Base-by-base conservation (phyloP, 2,329 filamentous ascomycete species). In the Purpureocillium takamizusanense region DNA sequence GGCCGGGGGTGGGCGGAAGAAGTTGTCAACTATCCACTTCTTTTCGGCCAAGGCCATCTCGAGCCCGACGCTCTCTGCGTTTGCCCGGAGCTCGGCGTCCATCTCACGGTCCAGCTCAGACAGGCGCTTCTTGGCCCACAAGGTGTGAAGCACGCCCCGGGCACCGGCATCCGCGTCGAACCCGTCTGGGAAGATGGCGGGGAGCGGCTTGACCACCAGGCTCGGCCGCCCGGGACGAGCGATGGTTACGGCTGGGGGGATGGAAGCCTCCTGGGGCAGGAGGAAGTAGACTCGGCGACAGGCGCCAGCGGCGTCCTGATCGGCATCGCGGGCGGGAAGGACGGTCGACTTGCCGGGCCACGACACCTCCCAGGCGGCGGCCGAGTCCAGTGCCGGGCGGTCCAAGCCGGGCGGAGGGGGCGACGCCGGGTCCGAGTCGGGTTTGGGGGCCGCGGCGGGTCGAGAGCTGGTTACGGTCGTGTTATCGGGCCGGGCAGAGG, bases 71-170 rank as follows among this genome's bases (percentile, higher is more conserved):
- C 88, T 84, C 62, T 95, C 88, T 11, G 74, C 72, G 54, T 94
- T 94, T 45, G 70, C 67, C 49, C 72, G 73, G 54, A 82, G 74
- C 64, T 94, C 88, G 7, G 67, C 66, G 9, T 74, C 76, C 49
- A 94, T 90, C 65, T 95, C 88, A 41, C 70, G 70, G 37, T 87
- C 77, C 35, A 95, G 66, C 45, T 84, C 80, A 25, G 78, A 76
- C 16, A 95, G 65, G 31, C 88, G 72, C 58, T 85, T 82, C 67
- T 88, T 88, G 14, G 86, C 89, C 87, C 89, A 95, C 41, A 90
- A 78, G 2, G 86, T 94, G 55, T 94, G 89, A 42, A 95, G 62
- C 2, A 94, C 86, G 2, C 88, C 88, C 45, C 86, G 83, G 51
- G 81, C 80, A 7, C 86, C 85, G 1, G 79, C 75, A 16, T 76